Evolutionary conservation across 1,284 basidiomycete genomes (phyloP), one percentile per base, ranked within the genome.

Genomic region (Anthracocystis walkeri): DNA sequence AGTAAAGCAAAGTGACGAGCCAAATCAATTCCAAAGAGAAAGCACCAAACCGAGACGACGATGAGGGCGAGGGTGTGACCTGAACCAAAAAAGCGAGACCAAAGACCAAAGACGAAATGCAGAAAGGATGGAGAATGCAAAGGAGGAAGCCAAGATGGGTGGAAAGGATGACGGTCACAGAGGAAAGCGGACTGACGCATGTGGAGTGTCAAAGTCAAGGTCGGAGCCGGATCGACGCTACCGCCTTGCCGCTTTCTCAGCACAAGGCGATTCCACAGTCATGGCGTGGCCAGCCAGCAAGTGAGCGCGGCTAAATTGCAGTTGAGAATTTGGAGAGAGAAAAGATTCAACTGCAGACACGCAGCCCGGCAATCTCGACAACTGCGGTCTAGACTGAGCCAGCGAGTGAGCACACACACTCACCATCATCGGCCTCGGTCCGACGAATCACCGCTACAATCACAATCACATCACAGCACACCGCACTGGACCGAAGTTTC

Each of bases 1-100:
- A 54, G 41, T 38, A 54, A 21, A 41, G 31, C 14, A 12, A 42
- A 5, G 23, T 29, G 33, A 53, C 27, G 20, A 46, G 33, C 21
- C 23, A 44, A 45, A 48, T 50, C 44, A 44, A 41, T 53, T 65
- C 35, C 55, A 41, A 53, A 57, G 29, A 31, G 45, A 55, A 35
- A 48, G 54, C 48, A 48, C 38, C 33, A n/a, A 27, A 7, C 44
- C 55, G 35, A 38, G 10, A 25, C 44, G 54, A 56, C 41, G 42
- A 56, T 56, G 23, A 48, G 21, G 33, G 33, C 31, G 14, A 31
- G 20, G 12, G 21, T 25, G 33, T 8, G 49, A 45, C 20, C 41
- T 10, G 33, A 54, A n/a, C 20, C 41, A 33, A 40, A 33, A n/a
- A 25, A 25, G 12, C 10, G n/a, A 20, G 55, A 44, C 35, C 35